These are phyloP conservation scores for Pleurotus tuber-regium DNA, from an alignment of 768 basidiomycete species.

Conservation along the genomic window DNA sequence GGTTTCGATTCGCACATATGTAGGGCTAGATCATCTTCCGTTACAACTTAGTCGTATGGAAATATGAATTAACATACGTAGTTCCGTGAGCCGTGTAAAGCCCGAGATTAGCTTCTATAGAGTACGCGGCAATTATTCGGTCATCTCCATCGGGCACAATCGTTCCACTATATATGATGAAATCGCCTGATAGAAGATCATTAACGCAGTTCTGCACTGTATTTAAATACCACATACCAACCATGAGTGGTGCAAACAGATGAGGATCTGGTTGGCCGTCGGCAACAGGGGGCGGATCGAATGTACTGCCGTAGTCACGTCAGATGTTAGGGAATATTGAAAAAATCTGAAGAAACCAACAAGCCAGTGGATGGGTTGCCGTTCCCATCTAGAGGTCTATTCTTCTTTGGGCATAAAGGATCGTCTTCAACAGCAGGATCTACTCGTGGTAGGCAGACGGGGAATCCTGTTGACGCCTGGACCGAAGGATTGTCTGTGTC, in stretches of 20 bases:
- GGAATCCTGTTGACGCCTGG: conserved; percentile 15
- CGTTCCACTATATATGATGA: conserved; percentile 19
- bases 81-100: conserved; percentile 19
- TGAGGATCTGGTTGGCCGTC: conserved; percentile 15
- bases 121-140: conserved; percentile 15
- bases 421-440: conserved; percentile 15
- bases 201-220: conserved; percentile 2
- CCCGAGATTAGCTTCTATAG: conserved; percentile 18
- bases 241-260: conserved; percentile 16
- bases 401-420: conserved; percentile 15
- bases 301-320: conserved; percentile 14
- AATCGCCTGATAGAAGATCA: conserved; percentile 14
- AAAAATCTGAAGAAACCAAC: conserved; percentile 6
- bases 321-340: background rate
- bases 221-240: conserved; percentile 1
- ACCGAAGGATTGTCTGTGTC: conserved; percentile 19
- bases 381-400: conserved; percentile 12
- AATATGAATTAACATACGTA: conserved; percentile 7
- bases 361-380: conserved; percentile 14
- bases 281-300: conserved; percentile 15
- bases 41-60: background rate
- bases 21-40: conserved; percentile 13
- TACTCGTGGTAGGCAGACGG: conserved; percentile 11
- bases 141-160: conserved; percentile 10
- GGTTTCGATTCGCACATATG: conserved; percentile 13